These are phyloP conservation scores for Ceratocystis colombiana DNA, from an alignment of 2,329 filamentous ascomycete species.

Conservation along the genomic window DNA sequence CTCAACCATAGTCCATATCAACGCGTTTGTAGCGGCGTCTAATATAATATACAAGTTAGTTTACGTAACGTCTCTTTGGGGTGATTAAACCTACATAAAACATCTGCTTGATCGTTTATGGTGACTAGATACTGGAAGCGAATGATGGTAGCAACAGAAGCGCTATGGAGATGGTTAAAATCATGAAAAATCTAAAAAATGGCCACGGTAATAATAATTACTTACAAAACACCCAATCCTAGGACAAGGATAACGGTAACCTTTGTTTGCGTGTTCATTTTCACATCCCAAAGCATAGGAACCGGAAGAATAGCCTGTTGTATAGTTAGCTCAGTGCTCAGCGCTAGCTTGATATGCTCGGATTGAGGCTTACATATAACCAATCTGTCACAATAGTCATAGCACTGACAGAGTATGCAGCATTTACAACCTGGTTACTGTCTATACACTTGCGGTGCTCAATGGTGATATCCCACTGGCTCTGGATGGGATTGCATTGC, in stretches of 20 bases:
- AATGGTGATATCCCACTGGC: conserved; percentile 46
- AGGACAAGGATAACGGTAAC: conserved; percentile 42
- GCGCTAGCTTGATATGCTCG: neutral
- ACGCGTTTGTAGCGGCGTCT: conserved; percentile 42
- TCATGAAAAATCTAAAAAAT: too few relatives aligned
- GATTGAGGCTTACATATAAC: conserved; percentile 37
- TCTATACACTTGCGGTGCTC: conserved; percentile 37
- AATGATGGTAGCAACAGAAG: conserved; percentile 46
- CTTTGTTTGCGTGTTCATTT: conserved; percentile 45
- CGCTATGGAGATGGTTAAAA: conserved; percentile 31
- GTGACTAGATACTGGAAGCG: conserved; percentile 41
- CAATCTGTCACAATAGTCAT: conserved; percentile 46
- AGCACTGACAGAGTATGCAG: conserved; percentile 43
- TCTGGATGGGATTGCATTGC: conserved; percentile 42
- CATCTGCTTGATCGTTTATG: conserved; percentile 38
- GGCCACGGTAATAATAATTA: neutral
- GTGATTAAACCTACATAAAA: conserved; percentile 37
- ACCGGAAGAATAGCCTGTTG: conserved; percentile 42
- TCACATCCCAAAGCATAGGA: conserved; percentile 46
- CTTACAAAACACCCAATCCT: conserved; percentile 43
- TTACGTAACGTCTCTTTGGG: neutral
- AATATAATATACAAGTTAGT: conserved; percentile 7
- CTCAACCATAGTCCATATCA: conserved; percentile 49
- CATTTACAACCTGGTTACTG: conserved; percentile 37
- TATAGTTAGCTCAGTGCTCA: neutral